These are phyloP conservation scores for carrot (Daucus carota) DNA, from an alignment of 129 eudicot genomes.

Conservation along the genomic window DNA sequence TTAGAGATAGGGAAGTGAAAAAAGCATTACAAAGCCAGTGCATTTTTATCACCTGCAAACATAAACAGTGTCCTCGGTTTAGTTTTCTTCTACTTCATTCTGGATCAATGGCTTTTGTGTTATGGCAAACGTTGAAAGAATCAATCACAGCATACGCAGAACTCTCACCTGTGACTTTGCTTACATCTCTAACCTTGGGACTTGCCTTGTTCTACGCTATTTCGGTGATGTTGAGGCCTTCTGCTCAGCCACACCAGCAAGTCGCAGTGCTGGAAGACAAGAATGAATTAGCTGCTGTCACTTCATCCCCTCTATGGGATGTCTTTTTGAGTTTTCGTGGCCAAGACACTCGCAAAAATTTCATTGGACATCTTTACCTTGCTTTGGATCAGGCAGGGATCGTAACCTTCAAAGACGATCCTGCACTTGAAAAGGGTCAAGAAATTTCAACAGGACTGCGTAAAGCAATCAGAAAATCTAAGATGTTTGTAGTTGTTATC, in stretches of 20 bases:
- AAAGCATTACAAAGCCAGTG: too few species aligned
- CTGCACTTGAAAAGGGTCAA: constrained; percentile 5
- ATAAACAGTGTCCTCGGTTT: too few species aligned
- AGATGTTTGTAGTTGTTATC: constrained; percentile 6
- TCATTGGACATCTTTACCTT: not conserved
- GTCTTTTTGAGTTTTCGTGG: constrained; percentile 4
- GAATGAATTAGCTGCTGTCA: not conserved
- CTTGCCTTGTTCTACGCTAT: not conserved
- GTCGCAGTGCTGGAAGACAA: too few species aligned
- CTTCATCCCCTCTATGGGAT: not conserved
- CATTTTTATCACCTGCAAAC: too few species aligned
- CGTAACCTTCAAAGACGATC: constrained; percentile 8
- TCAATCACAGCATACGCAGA: too few species aligned
- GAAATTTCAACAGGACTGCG: not conserved
- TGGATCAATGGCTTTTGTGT: not conserved
- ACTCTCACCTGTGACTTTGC: not conserved
- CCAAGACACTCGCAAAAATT: not conserved
- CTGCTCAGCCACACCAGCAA: not conserved
- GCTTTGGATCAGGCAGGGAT: constrained; percentile 11
- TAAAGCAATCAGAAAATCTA: constrained; percentile 8
- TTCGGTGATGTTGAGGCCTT: not conserved
- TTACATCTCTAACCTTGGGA: not conserved
- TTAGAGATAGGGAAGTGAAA: too few species aligned
- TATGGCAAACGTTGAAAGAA: not conserved
- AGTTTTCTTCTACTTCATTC: too few species aligned